Base-by-base conservation (phyloP, 2,329 filamentous ascomycete genomes). In the Ophiobolus disseminans region DNA sequence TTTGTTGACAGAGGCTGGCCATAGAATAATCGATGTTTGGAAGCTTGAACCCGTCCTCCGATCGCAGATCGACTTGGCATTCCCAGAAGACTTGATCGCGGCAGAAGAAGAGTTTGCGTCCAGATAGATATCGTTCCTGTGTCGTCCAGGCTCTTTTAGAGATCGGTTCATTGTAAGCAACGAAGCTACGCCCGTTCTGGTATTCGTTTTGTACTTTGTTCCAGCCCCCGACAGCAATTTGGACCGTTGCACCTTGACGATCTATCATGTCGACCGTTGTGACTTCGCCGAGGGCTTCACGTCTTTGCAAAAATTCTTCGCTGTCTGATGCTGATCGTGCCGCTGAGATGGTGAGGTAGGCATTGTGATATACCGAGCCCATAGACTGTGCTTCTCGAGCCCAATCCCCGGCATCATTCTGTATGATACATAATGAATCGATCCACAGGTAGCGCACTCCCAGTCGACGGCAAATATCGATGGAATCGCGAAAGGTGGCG, bases 401-500 rank as follows among this genome's bases (percentile, higher is more conserved):
- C 39, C 39, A 41, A 16, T 43, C 40, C 3, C n/a, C 14, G 25
- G 40, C 25, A 17, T 43, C 40, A 25, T 41, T 5, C 22, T 58
- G 52, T 19, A 49, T 46, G 26, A 53, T 56, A 31, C 55, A 55
- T 8, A 56, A 45, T 5, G 55, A 50, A 16, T 58, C 55, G 10
- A 57, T 54, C 55, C 55, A 58, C 1, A 58, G n/a, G 28, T 48
- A 58, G 5, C 45, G 45, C 4, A 44, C 16, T 42, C 47, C 5
- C 53, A 34, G 20, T 11, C n/a, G 11, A 34, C 34, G 3, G 50
- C 48, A 10, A 48, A 30, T 21, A 44, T 21, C 7, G 17, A 53
- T 40, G 13, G 50, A 34, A 30, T 53, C 50, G 23, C 22, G 8
- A 10, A 53, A 41, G n/a, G 40, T 45, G 6, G 2, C 9, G 13